Evolutionary conservation across 768 basidiomycete genomes (phyloP).

Genomic region (Paxillus rubicundulus): DNA sequence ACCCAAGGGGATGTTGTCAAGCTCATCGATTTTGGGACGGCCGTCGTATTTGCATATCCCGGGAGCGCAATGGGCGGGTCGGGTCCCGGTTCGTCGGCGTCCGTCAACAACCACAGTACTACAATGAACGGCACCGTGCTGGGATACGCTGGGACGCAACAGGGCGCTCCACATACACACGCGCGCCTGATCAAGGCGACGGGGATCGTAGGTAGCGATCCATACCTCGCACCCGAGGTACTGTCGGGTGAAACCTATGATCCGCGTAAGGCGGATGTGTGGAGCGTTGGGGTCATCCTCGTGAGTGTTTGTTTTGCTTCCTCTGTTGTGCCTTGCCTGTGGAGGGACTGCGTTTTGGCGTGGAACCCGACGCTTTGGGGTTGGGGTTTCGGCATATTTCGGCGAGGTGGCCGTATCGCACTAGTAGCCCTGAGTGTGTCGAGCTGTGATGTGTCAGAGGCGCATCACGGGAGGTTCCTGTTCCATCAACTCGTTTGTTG

Average conservation of each 20-base stretch:
- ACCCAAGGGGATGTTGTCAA: constrained; percentile 93
- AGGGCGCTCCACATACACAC: constrained; percentile 40
- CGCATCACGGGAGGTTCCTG: too few relatives aligned
- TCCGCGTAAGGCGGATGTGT: constrained; percentile 96
- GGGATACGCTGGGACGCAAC: constrained; percentile 21
- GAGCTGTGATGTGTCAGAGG: too few relatives aligned
- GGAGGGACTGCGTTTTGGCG: neutral
- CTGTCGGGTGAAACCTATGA: constrained; percentile 80
- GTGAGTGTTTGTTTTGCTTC: constrained; percentile 38
- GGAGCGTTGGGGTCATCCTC: constrained; percentile 98
- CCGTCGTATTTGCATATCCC: constrained; percentile 99
- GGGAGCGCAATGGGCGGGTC: constrained; percentile 66
- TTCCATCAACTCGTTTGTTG: too few relatives aligned
- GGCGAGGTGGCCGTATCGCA: too few relatives aligned
- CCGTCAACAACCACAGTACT: neutral
- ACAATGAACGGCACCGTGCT: constrained; percentile 4
- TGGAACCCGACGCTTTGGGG: too few relatives aligned
- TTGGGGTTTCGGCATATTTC: too few relatives aligned
- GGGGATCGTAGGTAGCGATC: constrained; percentile 95
- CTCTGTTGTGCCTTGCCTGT: too few relatives aligned
- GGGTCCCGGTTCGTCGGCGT: constrained; percentile 10
- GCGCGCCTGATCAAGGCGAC: constrained; percentile 56
- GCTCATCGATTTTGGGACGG: constrained; percentile 98
- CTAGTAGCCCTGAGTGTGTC: too few relatives aligned
- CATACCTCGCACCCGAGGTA: constrained; percentile 97